A percentile compares a stretch with the other conserved stretches of the same genome.
These are phyloP conservation scores for Raffaelea albimanens DNA, from an alignment of 2,329 filamentous ascomycete species.

Conservation along the genomic window DNA sequence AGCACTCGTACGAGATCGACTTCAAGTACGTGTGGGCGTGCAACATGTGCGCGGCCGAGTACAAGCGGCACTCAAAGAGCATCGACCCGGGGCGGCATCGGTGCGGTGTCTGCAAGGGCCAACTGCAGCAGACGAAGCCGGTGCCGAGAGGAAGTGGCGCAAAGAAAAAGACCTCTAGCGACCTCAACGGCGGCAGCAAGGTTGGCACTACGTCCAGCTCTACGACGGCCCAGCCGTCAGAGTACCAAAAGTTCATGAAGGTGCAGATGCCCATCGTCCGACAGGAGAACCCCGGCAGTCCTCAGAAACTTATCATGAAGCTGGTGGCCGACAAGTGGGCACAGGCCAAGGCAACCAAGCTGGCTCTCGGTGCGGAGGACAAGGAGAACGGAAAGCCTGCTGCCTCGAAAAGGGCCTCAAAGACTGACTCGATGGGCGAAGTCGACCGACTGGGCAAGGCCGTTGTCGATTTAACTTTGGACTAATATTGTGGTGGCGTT, in stretches of 20 bases:
- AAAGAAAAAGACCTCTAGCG: not conserved
- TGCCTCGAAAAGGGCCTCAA: not conserved
- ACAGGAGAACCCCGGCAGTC: slow-evolving; percentile 43
- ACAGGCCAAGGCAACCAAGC: slow-evolving; percentile 25
- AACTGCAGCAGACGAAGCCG: slow-evolving; percentile 70
- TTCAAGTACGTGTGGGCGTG: slow-evolving; percentile 91
- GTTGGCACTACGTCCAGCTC: not conserved
- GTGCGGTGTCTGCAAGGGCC: slow-evolving; percentile 67
- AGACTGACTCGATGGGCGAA: not conserved
- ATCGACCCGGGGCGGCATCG: slow-evolving; percentile 63
- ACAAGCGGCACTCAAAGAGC: slow-evolving; percentile 77
- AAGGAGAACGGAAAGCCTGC: slow-evolving; percentile 5
- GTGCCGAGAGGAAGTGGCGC: slow-evolving; percentile 42
- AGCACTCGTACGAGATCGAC: slow-evolving; percentile 80
- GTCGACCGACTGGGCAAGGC: slow-evolving; percentile 9
- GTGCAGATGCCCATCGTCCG: slow-evolving; percentile 55
- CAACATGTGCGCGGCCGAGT: slow-evolving; percentile 56
- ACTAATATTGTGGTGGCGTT: not conserved
- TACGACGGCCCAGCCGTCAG: slow-evolving; percentile 18
- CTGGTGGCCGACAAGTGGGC: slow-evolving; percentile 56
- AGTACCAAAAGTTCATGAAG: slow-evolving; percentile 50
- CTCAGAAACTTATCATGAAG: slow-evolving; percentile 61
- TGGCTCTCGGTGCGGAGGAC: slow-evolving; percentile 11
- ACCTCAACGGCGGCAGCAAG: slow-evolving; percentile 10
- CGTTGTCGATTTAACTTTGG: slow-evolving; percentile 12